Evolutionary conservation across 306 rosid genomes (phyloP).

Genomic region (Corylus avellana): DNA sequence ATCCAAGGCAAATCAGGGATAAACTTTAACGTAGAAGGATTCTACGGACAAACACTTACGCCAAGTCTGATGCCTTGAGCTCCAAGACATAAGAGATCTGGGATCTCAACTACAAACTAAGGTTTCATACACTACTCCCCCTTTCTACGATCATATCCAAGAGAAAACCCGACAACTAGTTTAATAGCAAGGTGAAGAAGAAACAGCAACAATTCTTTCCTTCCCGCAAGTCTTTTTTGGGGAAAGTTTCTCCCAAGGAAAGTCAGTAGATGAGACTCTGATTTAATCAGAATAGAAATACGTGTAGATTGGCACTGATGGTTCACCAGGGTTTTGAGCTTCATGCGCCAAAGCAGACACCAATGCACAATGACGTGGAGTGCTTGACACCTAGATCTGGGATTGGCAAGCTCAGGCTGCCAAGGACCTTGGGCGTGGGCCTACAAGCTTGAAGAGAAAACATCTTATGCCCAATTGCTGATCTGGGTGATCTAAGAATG

Average conservation of each 20-base stretch:
- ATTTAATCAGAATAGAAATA: slow-evolving; percentile 27
- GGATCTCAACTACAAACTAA: background rate
- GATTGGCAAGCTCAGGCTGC: slow-evolving; percentile 52
- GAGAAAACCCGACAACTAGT: background rate
- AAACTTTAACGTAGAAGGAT: background rate
- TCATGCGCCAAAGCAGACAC: slow-evolving; percentile 53
- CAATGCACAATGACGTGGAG: slow-evolving; percentile 39
- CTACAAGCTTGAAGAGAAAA: slow-evolving; percentile 48
- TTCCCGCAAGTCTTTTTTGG: background rate
- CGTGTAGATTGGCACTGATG: slow-evolving; percentile 39
- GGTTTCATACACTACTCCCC: background rate
- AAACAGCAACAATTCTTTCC: slow-evolving; percentile 14
- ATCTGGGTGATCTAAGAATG: slow-evolving; percentile 68
- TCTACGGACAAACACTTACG: background rate
- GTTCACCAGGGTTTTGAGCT: slow-evolving; percentile 69
- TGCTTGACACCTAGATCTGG: slow-evolving; percentile 40
- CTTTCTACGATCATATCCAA: background rate
- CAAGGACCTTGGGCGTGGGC: slow-evolving; percentile 57
- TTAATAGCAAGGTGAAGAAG: background rate
- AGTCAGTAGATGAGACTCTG: slow-evolving; percentile 1
- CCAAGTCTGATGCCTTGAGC: background rate
- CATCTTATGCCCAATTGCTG: slow-evolving; percentile 61
- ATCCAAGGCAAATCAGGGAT: background rate
- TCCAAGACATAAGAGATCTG: background rate
- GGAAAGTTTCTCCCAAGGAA: background rate